Conservation (phyloP, 768 basidiomycete species). For the Collybia nuda region DNA sequence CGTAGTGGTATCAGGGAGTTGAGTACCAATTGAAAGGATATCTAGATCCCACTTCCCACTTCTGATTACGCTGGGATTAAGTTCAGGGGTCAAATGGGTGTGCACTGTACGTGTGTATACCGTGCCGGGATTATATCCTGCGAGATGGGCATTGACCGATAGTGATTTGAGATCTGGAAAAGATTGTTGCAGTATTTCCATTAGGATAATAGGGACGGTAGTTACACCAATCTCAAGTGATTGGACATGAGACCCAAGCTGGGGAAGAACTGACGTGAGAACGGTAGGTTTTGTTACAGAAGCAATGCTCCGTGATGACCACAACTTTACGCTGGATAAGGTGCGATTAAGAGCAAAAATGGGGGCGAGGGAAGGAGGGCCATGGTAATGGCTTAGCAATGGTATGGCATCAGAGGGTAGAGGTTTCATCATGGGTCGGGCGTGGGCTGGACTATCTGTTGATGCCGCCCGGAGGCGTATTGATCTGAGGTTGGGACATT, state of each 20-base stretch:
- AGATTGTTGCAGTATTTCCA: slow-evolving; percentile 9
- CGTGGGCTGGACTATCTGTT: slow-evolving; percentile 6
- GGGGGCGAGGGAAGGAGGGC: slow-evolving; percentile 11
- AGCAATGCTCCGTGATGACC: slow-evolving; percentile 16
- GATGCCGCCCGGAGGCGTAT: slow-evolving; percentile 16
- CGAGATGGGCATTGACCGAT: slow-evolving; percentile 18
- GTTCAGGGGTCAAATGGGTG: neutral
- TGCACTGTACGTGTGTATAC: slow-evolving; percentile 4
- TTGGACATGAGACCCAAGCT: slow-evolving; percentile 8
- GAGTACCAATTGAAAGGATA: slow-evolving; percentile 7
- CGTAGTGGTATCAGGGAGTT: slow-evolving; percentile 1
- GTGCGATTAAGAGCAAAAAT: slow-evolving; percentile 11
- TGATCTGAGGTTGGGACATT: slow-evolving; percentile 13
- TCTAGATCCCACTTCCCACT: slow-evolving; percentile 6
- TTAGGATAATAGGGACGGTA: slow-evolving; percentile 11
- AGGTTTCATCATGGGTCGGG: slow-evolving; percentile 1
- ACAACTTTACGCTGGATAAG: slow-evolving; percentile 16
- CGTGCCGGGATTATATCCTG: slow-evolving; percentile 16
- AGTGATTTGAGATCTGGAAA: slow-evolving; percentile 15
- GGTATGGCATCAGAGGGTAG: slow-evolving; percentile 11
- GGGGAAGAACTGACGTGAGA: slow-evolving; percentile 11
- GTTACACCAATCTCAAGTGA: slow-evolving; percentile 16
- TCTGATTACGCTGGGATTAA: neutral
- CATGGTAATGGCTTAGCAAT: slow-evolving; percentile 15
- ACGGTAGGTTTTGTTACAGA: slow-evolving; percentile 7